phyloP scores from a whole-genome alignment of 345 rosid species.

The Salix arbutifolia region DNA sequence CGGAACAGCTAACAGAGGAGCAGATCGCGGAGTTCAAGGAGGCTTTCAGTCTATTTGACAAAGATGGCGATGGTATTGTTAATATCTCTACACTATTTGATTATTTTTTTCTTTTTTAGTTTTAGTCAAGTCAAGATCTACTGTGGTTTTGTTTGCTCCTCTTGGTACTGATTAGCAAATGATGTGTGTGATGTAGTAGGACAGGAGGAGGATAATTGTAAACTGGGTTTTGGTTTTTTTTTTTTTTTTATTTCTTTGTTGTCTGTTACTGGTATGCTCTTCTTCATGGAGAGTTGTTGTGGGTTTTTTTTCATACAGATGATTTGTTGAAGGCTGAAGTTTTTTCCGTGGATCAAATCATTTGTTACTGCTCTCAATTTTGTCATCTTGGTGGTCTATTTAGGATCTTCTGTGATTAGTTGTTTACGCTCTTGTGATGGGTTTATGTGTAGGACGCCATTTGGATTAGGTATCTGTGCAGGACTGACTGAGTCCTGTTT shows the following conservation, averaged over 20 bases:
- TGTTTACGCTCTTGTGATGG: neutral
- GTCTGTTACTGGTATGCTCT: too few species aligned
- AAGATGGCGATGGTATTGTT: conserved; percentile 35
- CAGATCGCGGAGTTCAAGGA: conserved; percentile 41
- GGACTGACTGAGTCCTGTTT: neutral
- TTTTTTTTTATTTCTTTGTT: too few species aligned
- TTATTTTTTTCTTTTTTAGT: too few species aligned
- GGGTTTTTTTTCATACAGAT: neutral
- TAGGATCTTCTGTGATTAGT: neutral
- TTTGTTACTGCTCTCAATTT: neutral
- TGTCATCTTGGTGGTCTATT: neutral
- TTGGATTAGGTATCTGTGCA: neutral
- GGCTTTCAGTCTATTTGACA: conserved; percentile 37
- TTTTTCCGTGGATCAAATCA: neutral
- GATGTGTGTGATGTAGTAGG: neutral
- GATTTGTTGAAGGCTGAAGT: neutral
- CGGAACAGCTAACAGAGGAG: conserved; percentile 31
- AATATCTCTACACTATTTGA: neutral
- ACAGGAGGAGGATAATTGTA: neutral
- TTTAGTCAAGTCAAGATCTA: neutral
- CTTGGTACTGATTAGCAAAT: neutral
- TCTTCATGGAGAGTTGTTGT: neutral
- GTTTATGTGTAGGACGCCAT: neutral
- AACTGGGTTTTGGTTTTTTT: neutral
- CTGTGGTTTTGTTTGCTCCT: neutral